Percentiles rank a stretch among this genome's conserved stretches.
These are phyloP conservation scores for Apiotrichum mycotoxinovorans DNA, from an alignment of 1,284 basidiomycete species.

Conservation along the genomic window DNA sequence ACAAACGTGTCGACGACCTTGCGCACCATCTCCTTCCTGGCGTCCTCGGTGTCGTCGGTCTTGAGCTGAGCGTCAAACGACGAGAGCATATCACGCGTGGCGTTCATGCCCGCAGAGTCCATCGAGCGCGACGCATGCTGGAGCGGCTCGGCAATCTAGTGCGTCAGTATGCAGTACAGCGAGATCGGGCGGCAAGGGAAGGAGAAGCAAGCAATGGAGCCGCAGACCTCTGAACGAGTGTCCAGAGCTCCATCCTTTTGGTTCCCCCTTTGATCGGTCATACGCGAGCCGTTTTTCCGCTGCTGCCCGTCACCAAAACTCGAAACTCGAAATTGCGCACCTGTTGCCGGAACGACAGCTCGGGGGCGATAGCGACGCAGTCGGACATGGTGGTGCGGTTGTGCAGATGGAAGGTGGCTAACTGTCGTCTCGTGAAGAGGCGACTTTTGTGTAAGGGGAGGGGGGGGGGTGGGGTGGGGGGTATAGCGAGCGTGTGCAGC, in stretches of 20 bases:
- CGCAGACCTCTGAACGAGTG: too few relatives aligned
- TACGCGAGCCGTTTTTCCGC: too few relatives aligned
- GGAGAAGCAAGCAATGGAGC: too few relatives aligned
- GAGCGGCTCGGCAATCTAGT: constrained; percentile 19
- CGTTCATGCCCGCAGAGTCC: constrained; percentile 60
- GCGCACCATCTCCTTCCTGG: constrained; percentile 34
- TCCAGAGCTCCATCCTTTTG: too few relatives aligned
- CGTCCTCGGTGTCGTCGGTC: constrained; percentile 56
- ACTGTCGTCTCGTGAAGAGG: constrained; percentile 6
- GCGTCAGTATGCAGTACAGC: not conserved
- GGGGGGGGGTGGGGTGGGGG: too few relatives aligned
- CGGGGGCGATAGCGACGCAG: constrained; percentile 77
- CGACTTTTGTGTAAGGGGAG: not conserved
- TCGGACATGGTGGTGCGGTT: constrained; percentile 56
- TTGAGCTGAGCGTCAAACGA: constrained; percentile 59
- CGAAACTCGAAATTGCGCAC: constrained; percentile 48
- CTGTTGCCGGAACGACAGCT: constrained; percentile 84
- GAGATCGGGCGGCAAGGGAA: not conserved
- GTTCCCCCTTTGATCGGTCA: too few relatives aligned
- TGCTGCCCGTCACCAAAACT: not conserved
- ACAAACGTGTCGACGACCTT: constrained; percentile 35
- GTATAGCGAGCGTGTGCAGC: too few relatives aligned
- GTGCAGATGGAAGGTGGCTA: constrained; percentile 5
- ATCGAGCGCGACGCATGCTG: constrained; percentile 67
- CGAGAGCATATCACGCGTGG: constrained; percentile 65